Conservation (phyloP, 1,284 basidiomycete species). For the Amylostereum areolatum region DNA sequence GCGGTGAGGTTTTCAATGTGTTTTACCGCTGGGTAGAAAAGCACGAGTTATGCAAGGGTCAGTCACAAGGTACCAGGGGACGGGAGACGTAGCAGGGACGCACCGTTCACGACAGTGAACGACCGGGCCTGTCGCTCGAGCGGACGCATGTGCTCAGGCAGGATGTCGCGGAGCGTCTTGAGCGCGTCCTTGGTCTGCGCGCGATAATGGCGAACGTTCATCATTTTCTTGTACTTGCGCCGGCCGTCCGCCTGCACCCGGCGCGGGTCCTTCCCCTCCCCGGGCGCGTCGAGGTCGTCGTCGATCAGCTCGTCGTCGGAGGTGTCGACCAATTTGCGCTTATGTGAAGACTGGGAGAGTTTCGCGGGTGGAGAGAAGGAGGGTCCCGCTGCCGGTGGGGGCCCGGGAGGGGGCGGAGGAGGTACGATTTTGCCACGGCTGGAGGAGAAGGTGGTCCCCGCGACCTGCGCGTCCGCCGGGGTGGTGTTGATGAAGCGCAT, state of each 20-base stretch:
- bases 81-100: not conserved
- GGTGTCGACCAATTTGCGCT: not conserved
- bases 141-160: conserved; percentile 11
- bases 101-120: conserved; percentile 12
- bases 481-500: not conserved
- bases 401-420: too few relatives aligned
- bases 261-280: not conserved
- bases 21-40: conserved; percentile 9
- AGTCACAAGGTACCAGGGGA: not conserved
- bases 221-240: conserved; percentile 14
- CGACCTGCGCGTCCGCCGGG: not conserved
- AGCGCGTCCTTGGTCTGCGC: conserved; percentile 13
- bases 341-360: not conserved
- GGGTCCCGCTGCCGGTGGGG: too few relatives aligned
- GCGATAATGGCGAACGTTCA: conserved; percentile 12
- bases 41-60: conserved; percentile 1
- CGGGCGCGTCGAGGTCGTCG: not conserved
- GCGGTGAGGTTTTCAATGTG: conserved; percentile 11
- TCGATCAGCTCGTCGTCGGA: not conserved
- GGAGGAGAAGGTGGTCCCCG: too few relatives aligned
- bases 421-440: too few relatives aligned
- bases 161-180: conserved; percentile 11
- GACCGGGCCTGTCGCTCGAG: conserved; percentile 11
- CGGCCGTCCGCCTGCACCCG: conserved; percentile 9
- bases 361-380: too few relatives aligned